These are phyloP conservation scores for Phycomyces nitens DNA, from an alignment of 192 early-diverging fungal species.

Conservation along the genomic window DNA sequence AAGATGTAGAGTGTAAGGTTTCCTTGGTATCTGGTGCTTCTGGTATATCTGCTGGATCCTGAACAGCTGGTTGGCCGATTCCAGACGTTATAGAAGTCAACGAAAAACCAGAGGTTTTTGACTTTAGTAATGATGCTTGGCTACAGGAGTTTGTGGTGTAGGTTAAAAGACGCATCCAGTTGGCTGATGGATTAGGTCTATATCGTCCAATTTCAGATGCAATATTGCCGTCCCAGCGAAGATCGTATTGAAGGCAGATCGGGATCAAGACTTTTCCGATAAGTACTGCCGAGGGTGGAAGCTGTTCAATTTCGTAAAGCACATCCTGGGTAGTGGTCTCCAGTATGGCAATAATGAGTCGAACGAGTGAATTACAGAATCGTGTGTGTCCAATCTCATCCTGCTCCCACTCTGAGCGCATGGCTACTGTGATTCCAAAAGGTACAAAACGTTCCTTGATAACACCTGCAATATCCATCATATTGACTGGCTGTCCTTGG, in stretches of 20 bases:
- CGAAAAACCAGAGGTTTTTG: conserved; percentile 19
- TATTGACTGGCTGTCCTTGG: conserved; percentile 26
- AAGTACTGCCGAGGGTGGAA: conserved; percentile 38
- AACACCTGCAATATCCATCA: conserved; percentile 31
- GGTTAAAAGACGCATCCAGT: conserved; percentile 25
- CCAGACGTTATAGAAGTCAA: conserved; percentile 13
- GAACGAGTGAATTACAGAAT: conserved; percentile 44
- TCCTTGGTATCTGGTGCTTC: conserved; percentile 14
- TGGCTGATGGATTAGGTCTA: conserved; percentile 12
- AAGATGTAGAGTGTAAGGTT: conserved; percentile 14
- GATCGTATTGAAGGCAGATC: conserved; percentile 45
- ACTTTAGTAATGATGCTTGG: conserved; percentile 20
- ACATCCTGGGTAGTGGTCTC: conserved; percentile 43
- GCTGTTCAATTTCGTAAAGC: conserved; percentile 40
- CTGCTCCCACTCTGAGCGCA: conserved; percentile 40
- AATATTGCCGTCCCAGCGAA: conserved; percentile 17
- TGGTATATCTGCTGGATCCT: background rate
- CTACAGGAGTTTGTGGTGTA: conserved; percentile 26
- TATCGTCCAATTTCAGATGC: background rate
- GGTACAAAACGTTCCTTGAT: conserved; percentile 42
- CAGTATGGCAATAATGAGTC: conserved; percentile 48
- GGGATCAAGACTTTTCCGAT: conserved; percentile 51
- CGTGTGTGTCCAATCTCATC: conserved; percentile 27
- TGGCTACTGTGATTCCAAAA: conserved; percentile 34
- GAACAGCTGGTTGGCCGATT: background rate